Evolutionary conservation across 192 early-diverging fungal genomes (phyloP).

Genomic region (Allomyces macrogynus): DNA sequence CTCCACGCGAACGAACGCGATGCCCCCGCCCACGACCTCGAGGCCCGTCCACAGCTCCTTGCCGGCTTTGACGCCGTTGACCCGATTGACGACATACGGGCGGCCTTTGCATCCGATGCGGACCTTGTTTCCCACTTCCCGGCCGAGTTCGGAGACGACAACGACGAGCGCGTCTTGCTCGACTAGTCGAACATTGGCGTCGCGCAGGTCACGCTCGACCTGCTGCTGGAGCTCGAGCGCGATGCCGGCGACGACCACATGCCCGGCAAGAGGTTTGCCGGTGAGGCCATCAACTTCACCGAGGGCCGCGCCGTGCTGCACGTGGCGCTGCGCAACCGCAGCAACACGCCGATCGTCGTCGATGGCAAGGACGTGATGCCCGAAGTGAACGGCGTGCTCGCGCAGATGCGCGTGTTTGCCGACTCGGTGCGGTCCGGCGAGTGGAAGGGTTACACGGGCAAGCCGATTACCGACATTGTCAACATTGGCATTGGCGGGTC

Average conservation of each 20-base stretch:
- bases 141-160: slow-evolving; percentile 38
- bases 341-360: slow-evolving; percentile 64
- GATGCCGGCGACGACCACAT: slow-evolving; percentile 70
- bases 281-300: slow-evolving; percentile 91
- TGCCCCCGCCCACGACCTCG: background rate
- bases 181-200: slow-evolving; percentile 96
- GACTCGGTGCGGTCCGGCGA: slow-evolving; percentile 41
- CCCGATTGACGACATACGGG: slow-evolving; percentile 30
- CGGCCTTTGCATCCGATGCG: slow-evolving; percentile 57
- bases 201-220: slow-evolving; percentile 51
- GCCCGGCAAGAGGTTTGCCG: slow-evolving; percentile 83
- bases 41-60: background rate
- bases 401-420: slow-evolving; percentile 45
- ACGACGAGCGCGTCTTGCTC: slow-evolving; percentile 47
- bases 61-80: background rate
- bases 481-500: slow-evolving; percentile 99
- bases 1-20: background rate
- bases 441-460: slow-evolving; percentile 94
- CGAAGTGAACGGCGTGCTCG: slow-evolving; percentile 79
- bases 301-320: slow-evolving; percentile 92
- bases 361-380: slow-evolving; percentile 85
- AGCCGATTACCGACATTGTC: slow-evolving; percentile 81
- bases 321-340: slow-evolving; percentile 76
- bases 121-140: slow-evolving; percentile 61
- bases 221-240: slow-evolving; percentile 59